Conservation (phyloP, 2,329 filamentous ascomycete genomes). For the Arthrobotrys iridis region DNA sequence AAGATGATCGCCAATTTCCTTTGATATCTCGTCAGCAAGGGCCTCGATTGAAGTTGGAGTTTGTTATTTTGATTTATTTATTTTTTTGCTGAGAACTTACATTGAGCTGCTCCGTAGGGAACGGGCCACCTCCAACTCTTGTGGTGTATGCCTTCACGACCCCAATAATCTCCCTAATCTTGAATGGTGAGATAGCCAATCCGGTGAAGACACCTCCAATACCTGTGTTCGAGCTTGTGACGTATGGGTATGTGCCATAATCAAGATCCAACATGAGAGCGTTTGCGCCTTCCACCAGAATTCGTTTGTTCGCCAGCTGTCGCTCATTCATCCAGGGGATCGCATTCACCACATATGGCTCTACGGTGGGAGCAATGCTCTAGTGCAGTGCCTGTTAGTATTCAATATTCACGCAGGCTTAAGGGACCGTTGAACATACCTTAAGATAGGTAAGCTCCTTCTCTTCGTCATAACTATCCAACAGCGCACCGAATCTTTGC, state of each 20-base stretch:
- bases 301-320: constrained; percentile 69
- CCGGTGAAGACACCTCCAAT: constrained; percentile 73
- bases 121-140: constrained; percentile 71
- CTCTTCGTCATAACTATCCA: constrained; percentile 74
- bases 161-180: constrained; percentile 71
- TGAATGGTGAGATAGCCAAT: constrained; percentile 70
- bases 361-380: constrained; percentile 69
- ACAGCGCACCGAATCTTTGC: constrained; percentile 74
- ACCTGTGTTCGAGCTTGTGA: constrained; percentile 71
- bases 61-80: too few relatives aligned
- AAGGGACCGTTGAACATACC: constrained; percentile 56
- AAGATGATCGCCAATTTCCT: constrained; percentile 65
- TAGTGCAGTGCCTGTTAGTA: constrained; percentile 13
- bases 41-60: background rate
- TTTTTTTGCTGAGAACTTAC: constrained; percentile 55
- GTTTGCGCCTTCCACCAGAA: constrained; percentile 76
- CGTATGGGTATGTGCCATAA: constrained; percentile 71
- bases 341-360: constrained; percentile 73
- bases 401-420: background rate
- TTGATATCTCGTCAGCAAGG: background rate
- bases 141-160: constrained; percentile 77
- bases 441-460: constrained; percentile 73
- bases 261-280: constrained; percentile 75
- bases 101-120: constrained; percentile 72
- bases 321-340: constrained; percentile 72